Evolutionary conservation across 2,329 filamentous ascomycete genomes (phyloP), one percentile per base, ranked within the genome.

Genomic region (Aspergillus piperis): DNA sequence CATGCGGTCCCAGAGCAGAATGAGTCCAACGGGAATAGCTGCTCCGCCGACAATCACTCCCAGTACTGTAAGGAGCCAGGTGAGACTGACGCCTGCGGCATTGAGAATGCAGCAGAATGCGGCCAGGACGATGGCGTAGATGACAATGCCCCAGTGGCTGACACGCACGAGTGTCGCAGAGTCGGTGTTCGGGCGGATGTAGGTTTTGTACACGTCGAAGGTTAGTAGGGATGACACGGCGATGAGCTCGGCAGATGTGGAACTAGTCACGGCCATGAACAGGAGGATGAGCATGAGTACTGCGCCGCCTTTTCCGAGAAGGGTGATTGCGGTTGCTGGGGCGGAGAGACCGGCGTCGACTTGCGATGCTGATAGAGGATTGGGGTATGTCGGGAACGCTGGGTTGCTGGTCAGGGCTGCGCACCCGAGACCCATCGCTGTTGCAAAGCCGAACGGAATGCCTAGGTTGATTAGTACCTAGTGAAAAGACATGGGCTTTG

Each of bases 151-250:
- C 30, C 78, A 78, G 62, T 84, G 82, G 49, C 77, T 81, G 76
- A 80, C 81, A 0, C 76, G 75, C 41, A 84, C 83, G 0, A 83
- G 74, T 15, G 82, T 76, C 0, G 70, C 66, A 39, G 83, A 80
- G 0, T 74, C 79, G 0, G 82, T 80, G 0, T 61, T 60, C 0
- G 73, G 74, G 57, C 82, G 81, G 61, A 81, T 70, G 63, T 84
- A 83, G 5, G 77, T 78, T 0, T 80, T 75, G 65, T 84, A 84
- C 10, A 84, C 79, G 55, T 84, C 82, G 53, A 83, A 84, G 25
- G 78, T 80, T 42, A 84, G 77, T 50, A 84, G 81, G 0, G 81
- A 82, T 0, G 78, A 80, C 0, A 83, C 81, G 0, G 82, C 80
- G 52, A 84, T 82, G 11, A 83, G 75, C 52, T 84, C 80, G 0